Conservation (phyloP, 768 basidiomycete species). For the Hemileccinum impolitum region DNA sequence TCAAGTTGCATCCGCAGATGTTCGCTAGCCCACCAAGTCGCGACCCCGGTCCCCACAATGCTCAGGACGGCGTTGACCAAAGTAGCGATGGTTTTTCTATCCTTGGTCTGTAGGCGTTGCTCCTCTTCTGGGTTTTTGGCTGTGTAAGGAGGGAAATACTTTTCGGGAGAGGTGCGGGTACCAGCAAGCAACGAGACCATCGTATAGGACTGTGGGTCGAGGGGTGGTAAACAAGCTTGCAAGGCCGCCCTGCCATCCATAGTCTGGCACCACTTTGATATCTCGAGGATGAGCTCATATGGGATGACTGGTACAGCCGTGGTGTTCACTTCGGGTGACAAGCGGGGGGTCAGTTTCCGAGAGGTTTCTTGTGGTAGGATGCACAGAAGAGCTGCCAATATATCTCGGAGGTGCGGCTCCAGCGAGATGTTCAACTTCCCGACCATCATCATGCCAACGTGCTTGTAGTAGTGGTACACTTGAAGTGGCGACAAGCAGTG, state of each 20-base stretch:
- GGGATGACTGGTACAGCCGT: constrained; percentile 46
- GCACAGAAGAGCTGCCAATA: constrained; percentile 42
- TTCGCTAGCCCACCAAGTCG: constrained; percentile 71
- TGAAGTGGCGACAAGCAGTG: background rate
- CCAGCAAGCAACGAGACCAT: constrained; percentile 80
- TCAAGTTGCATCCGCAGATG: constrained; percentile 63
- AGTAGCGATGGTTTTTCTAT: constrained; percentile 64
- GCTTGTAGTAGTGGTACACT: background rate
- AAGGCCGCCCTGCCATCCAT: constrained; percentile 39
- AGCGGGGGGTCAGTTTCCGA: constrained; percentile 38
- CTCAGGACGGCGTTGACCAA: constrained; percentile 72
- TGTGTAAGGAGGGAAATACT: constrained; percentile 55
- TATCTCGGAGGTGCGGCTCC: constrained; percentile 56
- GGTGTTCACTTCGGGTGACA: constrained; percentile 22
- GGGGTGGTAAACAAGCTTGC: constrained; percentile 38
- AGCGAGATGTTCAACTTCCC: constrained; percentile 57
- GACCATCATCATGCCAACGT: background rate
- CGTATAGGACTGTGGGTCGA: constrained; percentile 54
- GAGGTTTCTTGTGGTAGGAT: constrained; percentile 47
- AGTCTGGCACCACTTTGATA: constrained; percentile 71
- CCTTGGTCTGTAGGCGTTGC: constrained; percentile 44
- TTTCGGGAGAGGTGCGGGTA: constrained; percentile 72
- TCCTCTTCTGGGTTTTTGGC: constrained; percentile 47
- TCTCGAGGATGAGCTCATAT: constrained; percentile 52
- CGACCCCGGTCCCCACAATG: constrained; percentile 60